phyloP scores from a whole-genome alignment of 306 rosid species.

The Leucaena leucocephala region DNA sequence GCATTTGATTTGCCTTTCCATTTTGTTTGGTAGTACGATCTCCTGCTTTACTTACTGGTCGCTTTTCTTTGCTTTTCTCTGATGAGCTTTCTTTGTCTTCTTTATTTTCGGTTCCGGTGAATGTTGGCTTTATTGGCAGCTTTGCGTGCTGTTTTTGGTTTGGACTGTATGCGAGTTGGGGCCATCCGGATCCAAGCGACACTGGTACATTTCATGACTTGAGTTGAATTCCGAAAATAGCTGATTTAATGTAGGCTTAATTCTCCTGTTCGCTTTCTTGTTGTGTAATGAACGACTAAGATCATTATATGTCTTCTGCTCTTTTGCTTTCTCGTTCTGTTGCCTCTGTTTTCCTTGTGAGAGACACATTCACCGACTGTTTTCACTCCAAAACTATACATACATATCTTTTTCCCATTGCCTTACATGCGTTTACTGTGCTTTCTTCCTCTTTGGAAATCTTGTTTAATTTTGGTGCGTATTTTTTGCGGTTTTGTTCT shows the following conservation, averaged over 20 bases:
- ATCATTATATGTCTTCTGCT: neutral
- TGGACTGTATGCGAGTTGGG: conserved; percentile 31
- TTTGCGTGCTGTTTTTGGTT: conserved; percentile 31
- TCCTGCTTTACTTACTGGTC: conserved; percentile 29
- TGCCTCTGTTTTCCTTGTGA: conserved; percentile 12
- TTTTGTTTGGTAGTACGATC: neutral
- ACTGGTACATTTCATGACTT: conserved; percentile 43
- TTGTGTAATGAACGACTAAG: neutral
- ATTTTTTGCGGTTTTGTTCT: neutral
- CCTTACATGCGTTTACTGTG: neutral
- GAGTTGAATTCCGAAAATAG: conserved; percentile 18
- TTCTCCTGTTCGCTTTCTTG: conserved; percentile 7
- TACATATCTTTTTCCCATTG: neutral
- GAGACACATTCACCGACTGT: conserved; percentile 23
- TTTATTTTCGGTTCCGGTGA: neutral
- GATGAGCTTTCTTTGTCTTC: conserved; percentile 37
- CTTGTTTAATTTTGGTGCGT: neutral
- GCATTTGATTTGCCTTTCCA: conserved; percentile 5
- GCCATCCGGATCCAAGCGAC: conserved; percentile 42
- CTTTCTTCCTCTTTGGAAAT: conserved; percentile 15
- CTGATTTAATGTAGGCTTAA: neutral
- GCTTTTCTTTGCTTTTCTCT: conserved; percentile 55
- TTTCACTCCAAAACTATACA: neutral
- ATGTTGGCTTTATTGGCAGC: conserved; percentile 30
- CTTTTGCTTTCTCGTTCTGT: neutral